A percentile compares a stretch with the other conserved stretches of the same genome.
Evolutionary conservation across 306 rosid species (phyloP).

Genomic region (Castanea sativa): DNA sequence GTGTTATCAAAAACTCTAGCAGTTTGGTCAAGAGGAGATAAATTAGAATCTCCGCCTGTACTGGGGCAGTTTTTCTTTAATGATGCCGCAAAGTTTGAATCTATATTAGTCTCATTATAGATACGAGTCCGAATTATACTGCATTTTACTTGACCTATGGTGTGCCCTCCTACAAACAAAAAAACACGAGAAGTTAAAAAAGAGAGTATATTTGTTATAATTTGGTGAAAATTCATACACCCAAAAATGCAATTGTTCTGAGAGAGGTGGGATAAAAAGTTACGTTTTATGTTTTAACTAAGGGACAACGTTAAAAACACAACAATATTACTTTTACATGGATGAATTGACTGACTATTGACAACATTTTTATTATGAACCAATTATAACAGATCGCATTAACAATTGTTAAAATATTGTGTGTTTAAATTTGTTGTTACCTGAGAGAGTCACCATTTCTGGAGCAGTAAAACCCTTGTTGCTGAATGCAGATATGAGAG

Average conservation of each 20-base stretch:
- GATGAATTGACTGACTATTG: too few relatives aligned
- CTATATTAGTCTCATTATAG: slow-evolving; percentile 40
- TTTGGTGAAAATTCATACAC: background rate
- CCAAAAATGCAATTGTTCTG: too few relatives aligned
- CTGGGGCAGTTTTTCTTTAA: slow-evolving; percentile 25
- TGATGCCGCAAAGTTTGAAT: slow-evolving; percentile 11
- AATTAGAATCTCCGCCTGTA: slow-evolving; percentile 21
- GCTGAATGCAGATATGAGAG: slow-evolving; percentile 32
- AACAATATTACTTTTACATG: too few relatives aligned
- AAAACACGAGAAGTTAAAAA: background rate
- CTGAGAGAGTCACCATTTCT: slow-evolving; percentile 52
- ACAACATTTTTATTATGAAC: background rate
- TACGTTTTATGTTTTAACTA: too few relatives aligned
- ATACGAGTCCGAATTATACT: slow-evolving; percentile 15
- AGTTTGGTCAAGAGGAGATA: background rate
- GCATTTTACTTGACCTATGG: slow-evolving; percentile 40
- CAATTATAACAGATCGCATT: background rate
- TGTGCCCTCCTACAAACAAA: slow-evolving; percentile 26
- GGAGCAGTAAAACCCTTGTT: slow-evolving; percentile 27
- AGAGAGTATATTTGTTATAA: background rate
- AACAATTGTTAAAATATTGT: too few relatives aligned
- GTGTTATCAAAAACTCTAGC: slow-evolving; percentile 1
- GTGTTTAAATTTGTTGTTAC: background rate
- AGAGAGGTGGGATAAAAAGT: too few relatives aligned
- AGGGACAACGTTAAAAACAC: too few relatives aligned